Conservation (phyloP, 192 early-diverging fungal genomes). For the Podila clonocystis region DNA sequence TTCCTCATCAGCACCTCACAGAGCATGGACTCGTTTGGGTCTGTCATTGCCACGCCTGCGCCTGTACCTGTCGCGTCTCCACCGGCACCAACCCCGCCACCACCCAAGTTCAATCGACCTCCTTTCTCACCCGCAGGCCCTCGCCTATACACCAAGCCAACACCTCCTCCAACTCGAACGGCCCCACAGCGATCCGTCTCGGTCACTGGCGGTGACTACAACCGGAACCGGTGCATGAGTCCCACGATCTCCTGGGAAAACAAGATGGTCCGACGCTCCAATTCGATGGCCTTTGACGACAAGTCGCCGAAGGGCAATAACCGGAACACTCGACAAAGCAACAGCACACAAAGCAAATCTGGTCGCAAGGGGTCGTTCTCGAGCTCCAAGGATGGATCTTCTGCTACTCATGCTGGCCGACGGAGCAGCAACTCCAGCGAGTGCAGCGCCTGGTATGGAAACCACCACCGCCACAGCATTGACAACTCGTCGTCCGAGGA, state of each 20-base stretch:
- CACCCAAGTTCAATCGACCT: constrained; percentile 24
- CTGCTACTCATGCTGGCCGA: neutral
- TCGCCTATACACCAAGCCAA: constrained; percentile 21
- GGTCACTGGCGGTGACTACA: constrained; percentile 18
- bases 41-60: constrained; percentile 29
- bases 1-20: constrained; percentile 17
- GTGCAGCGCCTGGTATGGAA: neutral
- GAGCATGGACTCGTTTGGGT: constrained; percentile 14
- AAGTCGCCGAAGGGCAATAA: neutral
- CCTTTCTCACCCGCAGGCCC: constrained; percentile 41
- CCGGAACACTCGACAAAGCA: neutral
- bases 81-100: constrained; percentile 4
- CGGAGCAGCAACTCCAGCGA: neutral
- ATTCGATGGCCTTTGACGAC: constrained; percentile 1
- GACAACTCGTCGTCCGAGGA: constrained; percentile 29
- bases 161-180: neutral
- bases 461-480: neutral
- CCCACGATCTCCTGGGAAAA: neutral
- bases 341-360: neutral
- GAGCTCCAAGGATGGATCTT: neutral
- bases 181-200: constrained; percentile 22
- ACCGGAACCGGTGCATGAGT: neutral
- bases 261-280: constrained; percentile 2
- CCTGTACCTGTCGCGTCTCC: constrained; percentile 4
- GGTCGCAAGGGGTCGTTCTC: neutral